A percentile compares a stretch with the other conserved stretches of the same genome.
phyloP scores from a whole-genome alignment of 2,329 filamentous ascomycete species.

The Botrytis hyacinthi region DNA sequence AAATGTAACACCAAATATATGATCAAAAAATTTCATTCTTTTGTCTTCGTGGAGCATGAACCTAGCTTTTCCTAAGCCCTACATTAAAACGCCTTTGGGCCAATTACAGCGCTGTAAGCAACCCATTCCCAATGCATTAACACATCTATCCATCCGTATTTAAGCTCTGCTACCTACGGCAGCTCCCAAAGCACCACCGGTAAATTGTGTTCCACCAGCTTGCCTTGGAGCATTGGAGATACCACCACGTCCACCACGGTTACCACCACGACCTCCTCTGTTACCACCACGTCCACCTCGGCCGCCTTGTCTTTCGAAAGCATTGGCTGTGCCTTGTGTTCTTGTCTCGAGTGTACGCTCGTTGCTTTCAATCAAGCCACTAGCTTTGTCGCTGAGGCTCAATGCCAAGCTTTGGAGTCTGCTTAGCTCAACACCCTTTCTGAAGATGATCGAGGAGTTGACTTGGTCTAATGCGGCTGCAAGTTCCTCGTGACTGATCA shows the following conservation, averaged over 20 bases:
- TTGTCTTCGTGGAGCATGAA: slow-evolving; percentile 17
- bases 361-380: slow-evolving; percentile 92
- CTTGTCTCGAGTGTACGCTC: slow-evolving; percentile 96
- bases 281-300: slow-evolving; percentile 67
- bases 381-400: slow-evolving; percentile 93
- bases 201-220: slow-evolving; percentile 75
- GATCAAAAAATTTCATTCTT: slow-evolving; percentile 12
- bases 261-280: slow-evolving; percentile 61
- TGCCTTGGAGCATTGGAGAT: slow-evolving; percentile 62
- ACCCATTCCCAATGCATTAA: slow-evolving; percentile 39
- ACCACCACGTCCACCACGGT: slow-evolving; percentile 56
- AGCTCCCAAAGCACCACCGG: slow-evolving; percentile 73
- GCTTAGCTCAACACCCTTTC: slow-evolving; percentile 97
- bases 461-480: slow-evolving; percentile 96
- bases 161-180: slow-evolving; percentile 56
- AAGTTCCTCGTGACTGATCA: slow-evolving; percentile 99
- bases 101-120: slow-evolving; percentile 33
- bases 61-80: slow-evolving; percentile 38
- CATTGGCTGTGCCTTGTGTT: slow-evolving; percentile 92
- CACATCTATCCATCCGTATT: slow-evolving; percentile 26
- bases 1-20: neutral
- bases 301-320: slow-evolving; percentile 89
- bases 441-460: slow-evolving; percentile 96
- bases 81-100: slow-evolving; percentile 36
- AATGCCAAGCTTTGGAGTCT: slow-evolving; percentile 93